phyloP scores from a whole-genome alignment of 257 asterid species.

The Asclepias syriaca region DNA sequence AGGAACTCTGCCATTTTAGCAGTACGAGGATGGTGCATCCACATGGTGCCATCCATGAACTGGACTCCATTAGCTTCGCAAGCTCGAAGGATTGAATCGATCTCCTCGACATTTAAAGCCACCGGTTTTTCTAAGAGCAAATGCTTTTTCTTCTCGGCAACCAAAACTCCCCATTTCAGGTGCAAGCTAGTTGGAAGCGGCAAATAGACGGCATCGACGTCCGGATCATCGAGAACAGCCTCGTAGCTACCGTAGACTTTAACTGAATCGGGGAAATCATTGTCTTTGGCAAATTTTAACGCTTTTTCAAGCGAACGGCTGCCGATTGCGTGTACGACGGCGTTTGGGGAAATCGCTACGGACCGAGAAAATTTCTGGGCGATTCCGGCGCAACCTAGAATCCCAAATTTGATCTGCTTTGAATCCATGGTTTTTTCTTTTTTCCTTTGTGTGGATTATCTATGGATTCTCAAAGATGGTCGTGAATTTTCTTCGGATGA shows the following conservation, averaged over 20 bases:
- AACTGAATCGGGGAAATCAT: constrained; percentile 44
- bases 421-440: constrained; percentile 19
- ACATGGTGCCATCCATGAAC: constrained; percentile 83
- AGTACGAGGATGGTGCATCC: constrained; percentile 82
- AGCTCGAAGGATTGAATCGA: constrained; percentile 62
- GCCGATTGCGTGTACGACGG: constrained; percentile 54
- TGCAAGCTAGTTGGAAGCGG: constrained; percentile 72
- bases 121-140: constrained; percentile 71
- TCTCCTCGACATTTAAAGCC: constrained; percentile 46
- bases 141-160: constrained; percentile 67
- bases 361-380: constrained; percentile 58
- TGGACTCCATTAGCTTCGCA: constrained; percentile 71
- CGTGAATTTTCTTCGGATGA: too few species aligned
- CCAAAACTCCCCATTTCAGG: constrained; percentile 67
- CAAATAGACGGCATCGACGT: constrained; percentile 64
- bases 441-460: neutral
- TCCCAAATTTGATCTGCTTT: constrained; percentile 43
- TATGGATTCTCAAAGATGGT: neutral
- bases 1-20: constrained; percentile 62
- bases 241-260: constrained; percentile 63
- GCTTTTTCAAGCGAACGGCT: constrained; percentile 68
- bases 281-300: constrained; percentile 44
- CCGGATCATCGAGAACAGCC: constrained; percentile 54
- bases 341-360: constrained; percentile 44
- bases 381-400: constrained; percentile 63